Base-by-base conservation (phyloP, 106 monocot genomes). In the Allium fistulosum region DNA sequence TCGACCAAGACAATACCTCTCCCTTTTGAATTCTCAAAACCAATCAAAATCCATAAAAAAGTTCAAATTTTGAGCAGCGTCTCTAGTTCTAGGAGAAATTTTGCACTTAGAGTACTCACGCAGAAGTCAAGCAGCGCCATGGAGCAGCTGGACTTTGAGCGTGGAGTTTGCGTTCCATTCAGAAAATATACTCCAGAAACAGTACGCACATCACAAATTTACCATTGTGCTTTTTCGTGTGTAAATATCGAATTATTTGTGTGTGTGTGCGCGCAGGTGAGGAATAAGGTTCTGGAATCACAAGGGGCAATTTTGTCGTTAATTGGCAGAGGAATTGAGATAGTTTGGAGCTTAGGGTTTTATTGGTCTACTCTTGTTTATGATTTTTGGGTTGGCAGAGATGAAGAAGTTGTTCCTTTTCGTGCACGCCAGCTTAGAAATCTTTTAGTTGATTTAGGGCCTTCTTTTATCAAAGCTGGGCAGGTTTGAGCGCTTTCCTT, bases 121-220 rank as follows among this genome's bases (percentile, higher is more conserved):
- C 48, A 65, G 48, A 47, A 65, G 28, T 65, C 64, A 17, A 55
- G 76, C 58, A 49, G 49, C 66, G 92, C 97, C 51, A 51, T 87
- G 92, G 92, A 99, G 74, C 97, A 87, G 79, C 90, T 99, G 11
- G 97, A 99, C 62, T 85, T 99, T 70, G 97, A 99, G 83, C 97
- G 97, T 1, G 97, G 97, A 6, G 97, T 93, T 45, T 99, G 97
- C 65, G 74, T 93, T 22, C 97, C 92, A 53, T 99, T 90, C 77
- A 82, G 89, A 65, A 99, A 92, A 58, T 99, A 99, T 79, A 82
- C 77, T 9, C 92, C 97, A 4, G 81, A 90, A 28, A 71, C 78
- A 52, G 97, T 92, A 75, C 46, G 72, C 52, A 6, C 17, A 28
- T 27, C 47, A 62, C 37, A 37, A 37, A 37, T 37, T 37, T 37